Evolutionary conservation across 23 red algal species (phyloP).

Genomic region (Pyropia haitanensis): DNA sequence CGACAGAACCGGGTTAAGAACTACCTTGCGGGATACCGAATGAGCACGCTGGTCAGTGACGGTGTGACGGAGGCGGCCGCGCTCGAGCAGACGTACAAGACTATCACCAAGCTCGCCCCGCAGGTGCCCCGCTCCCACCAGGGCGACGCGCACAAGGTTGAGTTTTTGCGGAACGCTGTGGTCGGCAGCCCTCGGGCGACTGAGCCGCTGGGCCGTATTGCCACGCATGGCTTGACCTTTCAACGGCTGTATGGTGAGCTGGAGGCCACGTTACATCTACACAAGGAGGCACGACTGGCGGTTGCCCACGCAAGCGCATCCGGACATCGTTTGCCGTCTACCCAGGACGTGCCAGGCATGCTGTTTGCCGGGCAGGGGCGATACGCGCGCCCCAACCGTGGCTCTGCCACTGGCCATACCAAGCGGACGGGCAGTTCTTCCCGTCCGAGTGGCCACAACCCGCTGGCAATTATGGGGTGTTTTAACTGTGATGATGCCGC

Average conservation of each 20-base stretch:
- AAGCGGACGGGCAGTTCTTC: background rate
- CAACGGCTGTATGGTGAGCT: constrained; percentile 17
- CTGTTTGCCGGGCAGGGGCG: background rate
- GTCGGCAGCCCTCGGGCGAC: background rate
- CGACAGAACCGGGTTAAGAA: constrained; percentile 11
- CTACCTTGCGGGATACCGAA: background rate
- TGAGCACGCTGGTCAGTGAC: background rate
- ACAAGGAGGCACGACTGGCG: background rate
- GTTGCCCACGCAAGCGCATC: background rate
- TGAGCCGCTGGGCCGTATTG: constrained; percentile 5
- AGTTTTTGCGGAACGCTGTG: constrained; percentile 2
- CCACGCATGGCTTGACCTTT: constrained; percentile 2
- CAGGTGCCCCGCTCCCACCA: constrained; percentile 6
- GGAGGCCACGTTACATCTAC: background rate
- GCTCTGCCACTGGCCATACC: background rate
- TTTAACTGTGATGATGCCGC: background rate
- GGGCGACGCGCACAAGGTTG: constrained; percentile 6
- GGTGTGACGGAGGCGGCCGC: constrained; percentile 4
- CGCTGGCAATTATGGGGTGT: too few relatives aligned
- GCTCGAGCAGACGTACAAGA: constrained; percentile 11
- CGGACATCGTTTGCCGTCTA: background rate
- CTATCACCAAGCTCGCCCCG: background rate
- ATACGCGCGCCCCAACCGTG: too few relatives aligned
- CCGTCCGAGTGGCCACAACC: background rate
- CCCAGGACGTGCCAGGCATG: background rate